Percentiles rank a stretch among this genome's conserved stretches.
Evolutionary conservation across 2,329 filamentous ascomycete genomes (phyloP).

Genomic region (Paracorniculantispora psalliotae): DNA sequence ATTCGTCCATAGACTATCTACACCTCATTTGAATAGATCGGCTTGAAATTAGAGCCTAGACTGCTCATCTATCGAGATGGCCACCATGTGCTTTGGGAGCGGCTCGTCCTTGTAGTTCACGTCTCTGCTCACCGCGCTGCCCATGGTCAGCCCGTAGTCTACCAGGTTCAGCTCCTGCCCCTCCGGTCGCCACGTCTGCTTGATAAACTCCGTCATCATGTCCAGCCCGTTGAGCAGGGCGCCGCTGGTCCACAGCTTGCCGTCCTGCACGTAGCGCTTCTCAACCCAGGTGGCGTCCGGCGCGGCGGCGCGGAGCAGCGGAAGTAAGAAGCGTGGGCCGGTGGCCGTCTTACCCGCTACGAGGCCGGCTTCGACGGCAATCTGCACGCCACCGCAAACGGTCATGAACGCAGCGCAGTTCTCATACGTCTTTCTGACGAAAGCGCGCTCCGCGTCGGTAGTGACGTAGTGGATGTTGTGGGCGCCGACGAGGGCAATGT

Average conservation of each 20-base stretch:
- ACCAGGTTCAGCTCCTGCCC: conserved; percentile 17
- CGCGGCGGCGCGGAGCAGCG: conserved; percentile 20
- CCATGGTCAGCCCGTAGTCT: conserved; percentile 16
- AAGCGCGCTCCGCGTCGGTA: conserved; percentile 30
- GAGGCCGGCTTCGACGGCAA: conserved; percentile 30
- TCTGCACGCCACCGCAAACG: conserved; percentile 34
- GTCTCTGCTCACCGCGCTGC: conserved; percentile 26
- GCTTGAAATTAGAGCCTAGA: background rate
- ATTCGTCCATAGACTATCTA: background rate
- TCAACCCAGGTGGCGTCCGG: conserved; percentile 33
- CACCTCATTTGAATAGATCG: background rate
- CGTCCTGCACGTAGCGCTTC: conserved; percentile 31
- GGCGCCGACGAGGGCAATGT: conserved; percentile 38
- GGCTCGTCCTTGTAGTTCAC: conserved; percentile 28
- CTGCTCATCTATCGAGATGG: background rate
- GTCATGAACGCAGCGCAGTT: conserved; percentile 33
- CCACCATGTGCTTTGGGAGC: background rate
- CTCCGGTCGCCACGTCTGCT: conserved; percentile 24
- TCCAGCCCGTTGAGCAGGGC: conserved; percentile 31
- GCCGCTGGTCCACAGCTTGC: conserved; percentile 33
- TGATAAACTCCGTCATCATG: conserved; percentile 28
- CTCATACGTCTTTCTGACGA: conserved; percentile 30
- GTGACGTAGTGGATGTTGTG: conserved; percentile 23
- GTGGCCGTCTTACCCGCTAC: conserved; percentile 34
- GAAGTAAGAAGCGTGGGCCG: conserved; percentile 27